Percentiles rank a stretch among this genome's conserved stretches.
These are phyloP conservation scores for Podila verticillata DNA, from an alignment of 192 early-diverging fungal species.

Conservation along the genomic window DNA sequence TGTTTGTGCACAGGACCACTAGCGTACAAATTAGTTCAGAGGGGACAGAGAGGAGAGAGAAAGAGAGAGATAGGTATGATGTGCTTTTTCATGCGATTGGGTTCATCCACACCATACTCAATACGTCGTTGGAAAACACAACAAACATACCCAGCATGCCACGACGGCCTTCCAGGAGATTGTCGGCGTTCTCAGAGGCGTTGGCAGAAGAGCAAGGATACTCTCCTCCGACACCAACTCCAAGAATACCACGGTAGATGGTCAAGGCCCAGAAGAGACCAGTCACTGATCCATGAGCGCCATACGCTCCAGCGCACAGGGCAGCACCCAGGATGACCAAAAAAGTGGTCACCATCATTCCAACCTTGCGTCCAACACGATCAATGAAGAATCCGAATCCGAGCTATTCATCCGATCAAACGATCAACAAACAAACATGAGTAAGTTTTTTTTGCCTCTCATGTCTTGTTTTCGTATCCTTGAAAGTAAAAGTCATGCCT, in stretches of 20 bases:
- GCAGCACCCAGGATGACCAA: slow-evolving; percentile 54
- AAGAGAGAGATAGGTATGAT: too few relatives aligned
- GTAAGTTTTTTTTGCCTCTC: too few relatives aligned
- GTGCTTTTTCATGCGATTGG: too few relatives aligned
- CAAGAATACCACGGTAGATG: slow-evolving; percentile 23
- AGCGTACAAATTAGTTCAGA: too few relatives aligned
- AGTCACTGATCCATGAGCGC: slow-evolving; percentile 12
- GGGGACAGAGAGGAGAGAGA: too few relatives aligned
- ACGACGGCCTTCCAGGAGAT: slow-evolving; percentile 31
- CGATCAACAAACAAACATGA: too few relatives aligned
- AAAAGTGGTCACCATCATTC: slow-evolving; percentile 43
- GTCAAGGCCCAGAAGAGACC: slow-evolving; percentile 53
- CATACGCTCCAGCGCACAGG: slow-evolving; percentile 38
- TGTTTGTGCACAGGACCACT: slow-evolving; percentile 16
- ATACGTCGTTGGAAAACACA: too few relatives aligned
- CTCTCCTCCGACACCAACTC: slow-evolving; percentile 54
- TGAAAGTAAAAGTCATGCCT: too few relatives aligned
- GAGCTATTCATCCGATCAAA: slow-evolving; percentile 1
- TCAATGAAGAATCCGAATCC: slow-evolving; percentile 55
- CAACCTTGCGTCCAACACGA: slow-evolving; percentile 57
- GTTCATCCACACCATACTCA: too few relatives aligned
- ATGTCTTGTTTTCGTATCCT: too few relatives aligned
- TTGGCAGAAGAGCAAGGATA: slow-evolving; percentile 54
- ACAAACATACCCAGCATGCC: too few relatives aligned
- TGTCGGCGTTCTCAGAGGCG: slow-evolving; percentile 55